Base-by-base conservation (phyloP, 23 red algal species). In the Agarophyton chilense region DNA sequence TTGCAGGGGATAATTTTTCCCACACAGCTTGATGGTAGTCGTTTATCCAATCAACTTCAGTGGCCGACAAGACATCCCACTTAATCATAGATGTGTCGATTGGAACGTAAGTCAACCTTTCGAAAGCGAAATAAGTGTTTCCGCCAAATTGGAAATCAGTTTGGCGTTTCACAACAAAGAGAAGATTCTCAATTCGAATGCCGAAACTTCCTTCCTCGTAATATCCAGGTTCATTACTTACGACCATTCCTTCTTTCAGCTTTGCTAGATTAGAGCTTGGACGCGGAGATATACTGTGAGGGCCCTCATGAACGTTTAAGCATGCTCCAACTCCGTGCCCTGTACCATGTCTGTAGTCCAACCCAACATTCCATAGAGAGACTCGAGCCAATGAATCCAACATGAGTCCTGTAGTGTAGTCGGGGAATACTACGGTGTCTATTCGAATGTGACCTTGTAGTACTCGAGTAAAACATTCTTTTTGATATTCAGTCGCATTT, bases 331-430 rank as follows among this genome's bases (percentile, higher is more conserved):
- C 93, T 18, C 96, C 96, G 54, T 98, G 96, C 0, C 96, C 96
- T 29, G 96, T 98, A 39, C 96, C 96, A 45, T 98, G 96, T 28
- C 94, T 68, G 90, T 98, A 98, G 63, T 98, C 96, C 39, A 98
- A 84, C 5, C 96, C 96, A 70, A 71, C 71, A 21, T 73, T 70
- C 96, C 96, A 98, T 38, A 98, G 80, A 35, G 85, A 75, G 19
- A 82, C 66, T 16, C 96, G 90, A 14, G 96, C 96, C 26, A 92
- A 88, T 26, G 84, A 33, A 79, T 98, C 96, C 65, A 98, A 78
- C 77, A 94, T 78, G 18, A 71, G 65, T 35, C 96, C 96, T 10
- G 89, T 77, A 10, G 96, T 98, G n/a, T 89, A 89, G n/a, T 90
- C 92, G 0, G 96, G 96, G 50, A 95, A 98, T 13, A 95, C 87